Evolutionary conservation across 352 stramenopile genomes (phyloP).

Genomic region (Elongisporangium undulatum): DNA sequence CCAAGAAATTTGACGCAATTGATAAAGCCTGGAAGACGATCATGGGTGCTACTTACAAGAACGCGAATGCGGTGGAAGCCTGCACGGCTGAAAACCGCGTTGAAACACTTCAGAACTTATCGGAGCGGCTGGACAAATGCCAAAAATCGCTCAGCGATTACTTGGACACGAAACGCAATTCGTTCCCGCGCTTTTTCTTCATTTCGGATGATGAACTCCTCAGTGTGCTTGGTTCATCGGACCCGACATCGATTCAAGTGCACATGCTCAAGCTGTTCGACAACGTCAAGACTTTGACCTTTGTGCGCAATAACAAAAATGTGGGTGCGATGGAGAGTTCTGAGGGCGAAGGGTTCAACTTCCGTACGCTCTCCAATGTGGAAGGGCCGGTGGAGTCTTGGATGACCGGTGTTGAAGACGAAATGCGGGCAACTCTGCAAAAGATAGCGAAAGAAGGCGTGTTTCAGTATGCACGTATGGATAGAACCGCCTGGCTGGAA

Average conservation of each 20-base stretch:
- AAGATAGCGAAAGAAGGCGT: slow-evolving; percentile 92
- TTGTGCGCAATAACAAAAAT: slow-evolving; percentile 87
- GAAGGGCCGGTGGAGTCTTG: slow-evolving; percentile 91
- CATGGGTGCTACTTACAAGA: slow-evolving; percentile 90
- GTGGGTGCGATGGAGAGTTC: slow-evolving; percentile 90
- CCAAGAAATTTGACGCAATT: slow-evolving; percentile 92
- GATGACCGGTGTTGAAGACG: slow-evolving; percentile 91
- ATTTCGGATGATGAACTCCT: slow-evolving; percentile 93
- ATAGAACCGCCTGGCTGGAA: slow-evolving; percentile 85
- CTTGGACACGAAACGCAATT: slow-evolving; percentile 88
- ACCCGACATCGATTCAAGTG: slow-evolving; percentile 91
- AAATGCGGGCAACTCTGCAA: slow-evolving; percentile 87
- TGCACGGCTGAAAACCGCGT: slow-evolving; percentile 87
- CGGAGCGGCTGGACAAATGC: slow-evolving; percentile 87
- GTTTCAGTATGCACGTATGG: slow-evolving; percentile 88
- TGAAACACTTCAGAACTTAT: slow-evolving; percentile 85
- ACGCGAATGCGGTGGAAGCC: slow-evolving; percentile 88
- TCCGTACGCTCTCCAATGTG: slow-evolving; percentile 68
- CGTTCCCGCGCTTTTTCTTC: slow-evolving; percentile 93
- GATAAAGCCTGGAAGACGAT: slow-evolving; percentile 93
- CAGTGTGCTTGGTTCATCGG: slow-evolving; percentile 87
- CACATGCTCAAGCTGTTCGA: slow-evolving; percentile 96
- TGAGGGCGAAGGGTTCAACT: slow-evolving; percentile 89
- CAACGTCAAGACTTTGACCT: slow-evolving; percentile 91
- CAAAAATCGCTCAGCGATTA: slow-evolving; percentile 91